These are phyloP conservation scores for Aspergillus phoenicis DNA, from an alignment of 2,329 filamentous ascomycete genomes.

Conservation along the genomic window DNA sequence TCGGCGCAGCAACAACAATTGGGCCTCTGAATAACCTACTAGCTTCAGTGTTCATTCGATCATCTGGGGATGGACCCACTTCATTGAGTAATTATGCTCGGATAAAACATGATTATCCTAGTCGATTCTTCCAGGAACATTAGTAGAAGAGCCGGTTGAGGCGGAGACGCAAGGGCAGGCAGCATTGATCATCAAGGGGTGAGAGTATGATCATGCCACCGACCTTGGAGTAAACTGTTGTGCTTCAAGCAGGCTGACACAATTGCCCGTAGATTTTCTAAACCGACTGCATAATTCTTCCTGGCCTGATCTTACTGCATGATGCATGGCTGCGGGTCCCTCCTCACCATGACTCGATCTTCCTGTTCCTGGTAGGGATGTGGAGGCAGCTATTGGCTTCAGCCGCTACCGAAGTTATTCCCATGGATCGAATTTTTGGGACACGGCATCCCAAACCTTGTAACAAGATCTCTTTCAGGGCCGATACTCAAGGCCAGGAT, in stretches of 20 bases:
- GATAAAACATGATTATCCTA: background rate
- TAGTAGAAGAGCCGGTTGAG: background rate
- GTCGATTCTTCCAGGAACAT: background rate
- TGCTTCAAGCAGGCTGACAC: conserved; percentile 1
- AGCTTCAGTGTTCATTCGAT: background rate
- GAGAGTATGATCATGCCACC: background rate
- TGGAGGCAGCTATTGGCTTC: background rate
- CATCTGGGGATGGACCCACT: background rate
- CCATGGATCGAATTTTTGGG: background rate
- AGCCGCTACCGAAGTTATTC: background rate
- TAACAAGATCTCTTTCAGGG: background rate
- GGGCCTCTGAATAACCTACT: background rate
- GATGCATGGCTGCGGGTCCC: background rate
- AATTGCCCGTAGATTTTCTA: background rate
- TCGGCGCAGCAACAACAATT: background rate
- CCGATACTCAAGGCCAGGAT: background rate
- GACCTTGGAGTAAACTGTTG: background rate
- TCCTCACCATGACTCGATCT: background rate
- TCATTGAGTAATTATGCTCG: background rate
- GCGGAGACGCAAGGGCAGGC: conserved; percentile 2
- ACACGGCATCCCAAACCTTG: background rate
- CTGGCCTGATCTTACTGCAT: background rate
- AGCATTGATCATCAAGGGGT: conserved; percentile 2
- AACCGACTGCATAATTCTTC: background rate
- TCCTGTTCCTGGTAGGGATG: background rate